Evolutionary conservation across 306 rosid genomes (phyloP).

Genomic region (Dalbergia cultrata): DNA sequence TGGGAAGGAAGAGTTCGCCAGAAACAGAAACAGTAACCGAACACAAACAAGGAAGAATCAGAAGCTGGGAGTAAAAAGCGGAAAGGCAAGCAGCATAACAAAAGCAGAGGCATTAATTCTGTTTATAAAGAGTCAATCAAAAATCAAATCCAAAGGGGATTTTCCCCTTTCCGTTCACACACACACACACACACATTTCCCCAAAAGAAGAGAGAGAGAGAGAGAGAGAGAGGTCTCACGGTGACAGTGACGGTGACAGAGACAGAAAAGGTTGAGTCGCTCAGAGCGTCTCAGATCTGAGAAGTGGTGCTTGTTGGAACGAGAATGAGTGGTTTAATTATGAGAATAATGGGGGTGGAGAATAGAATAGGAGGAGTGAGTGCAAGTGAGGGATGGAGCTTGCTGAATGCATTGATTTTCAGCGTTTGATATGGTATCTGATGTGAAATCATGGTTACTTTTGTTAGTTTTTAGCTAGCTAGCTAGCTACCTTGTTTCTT

Average conservation of each 20-base stretch:
- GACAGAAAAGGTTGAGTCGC: constrained; percentile 24
- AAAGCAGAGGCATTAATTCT: constrained; percentile 39
- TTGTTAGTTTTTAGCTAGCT: neutral
- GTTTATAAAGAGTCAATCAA: neutral
- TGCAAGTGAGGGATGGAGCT: constrained; percentile 14
- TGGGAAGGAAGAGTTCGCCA: constrained; percentile 16
- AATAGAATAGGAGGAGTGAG: neutral
- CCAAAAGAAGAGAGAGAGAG: constrained; percentile 26
- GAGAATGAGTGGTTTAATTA: neutral
- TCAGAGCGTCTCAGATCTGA: constrained; percentile 44
- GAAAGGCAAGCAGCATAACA: neutral
- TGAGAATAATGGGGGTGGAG: neutral
- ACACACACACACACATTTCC: constrained; percentile 28
- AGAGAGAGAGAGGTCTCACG: constrained; percentile 48
- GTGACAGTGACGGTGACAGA: neutral
- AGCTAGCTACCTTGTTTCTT: neutral
- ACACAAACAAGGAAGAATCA: neutral
- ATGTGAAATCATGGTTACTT: constrained; percentile 11
- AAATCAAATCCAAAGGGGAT: constrained; percentile 20
- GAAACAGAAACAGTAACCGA: constrained; percentile 13
- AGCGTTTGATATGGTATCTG: neutral
- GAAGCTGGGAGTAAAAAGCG: neutral
- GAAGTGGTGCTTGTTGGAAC: neutral
- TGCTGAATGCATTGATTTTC: constrained; percentile 2
- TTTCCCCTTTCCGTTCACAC: neutral